Conservation (phyloP, 2,329 filamentous ascomycete genomes). For the Sphaerostilbella broomeana region DNA sequence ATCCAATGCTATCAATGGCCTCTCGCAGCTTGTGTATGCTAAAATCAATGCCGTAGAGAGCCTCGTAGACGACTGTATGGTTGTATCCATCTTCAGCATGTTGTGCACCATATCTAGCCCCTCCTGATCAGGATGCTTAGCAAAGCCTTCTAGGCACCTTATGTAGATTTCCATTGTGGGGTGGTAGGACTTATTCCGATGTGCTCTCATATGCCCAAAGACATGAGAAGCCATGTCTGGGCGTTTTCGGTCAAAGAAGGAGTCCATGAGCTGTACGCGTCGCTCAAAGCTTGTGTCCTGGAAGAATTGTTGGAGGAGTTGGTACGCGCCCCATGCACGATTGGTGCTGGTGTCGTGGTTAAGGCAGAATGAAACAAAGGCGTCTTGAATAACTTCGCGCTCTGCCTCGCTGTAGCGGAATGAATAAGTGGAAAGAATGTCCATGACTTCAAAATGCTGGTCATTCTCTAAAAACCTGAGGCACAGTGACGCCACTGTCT, state of each 20-base stretch:
- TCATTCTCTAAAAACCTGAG: constrained; percentile 67
- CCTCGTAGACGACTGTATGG: constrained; percentile 66
- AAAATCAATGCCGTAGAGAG: constrained; percentile 83
- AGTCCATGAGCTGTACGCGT: constrained; percentile 69
- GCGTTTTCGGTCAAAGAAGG: constrained; percentile 70
- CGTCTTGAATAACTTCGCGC: constrained; percentile 57
- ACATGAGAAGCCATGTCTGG: constrained; percentile 80
- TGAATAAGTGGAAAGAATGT: constrained; percentile 70
- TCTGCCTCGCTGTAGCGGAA: constrained; percentile 65
- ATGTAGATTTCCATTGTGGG: constrained; percentile 72
- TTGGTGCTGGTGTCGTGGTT: constrained; percentile 56
- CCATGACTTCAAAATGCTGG: constrained; percentile 72
- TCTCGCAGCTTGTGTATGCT: constrained; percentile 66
- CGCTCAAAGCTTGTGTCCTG: constrained; percentile 57
- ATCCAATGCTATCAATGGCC: constrained; percentile 60
- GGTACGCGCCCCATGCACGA: constrained; percentile 58
- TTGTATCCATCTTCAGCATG: constrained; percentile 88
- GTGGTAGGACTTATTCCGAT: constrained; percentile 54
- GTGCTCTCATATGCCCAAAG: constrained; percentile 90
- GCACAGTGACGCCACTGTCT: constrained; percentile 68
- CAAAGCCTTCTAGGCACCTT: constrained; percentile 69
- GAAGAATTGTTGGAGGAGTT: constrained; percentile 60
- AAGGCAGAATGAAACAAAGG: constrained; percentile 61
- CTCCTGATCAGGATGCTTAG: constrained; percentile 45
- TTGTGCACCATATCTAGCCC: constrained; percentile 76